Evolutionary conservation across 2,329 filamentous ascomycete genomes (phyloP), one percentile per base, ranked within the genome.

Genomic region (Lithohypha guttulata): DNA sequence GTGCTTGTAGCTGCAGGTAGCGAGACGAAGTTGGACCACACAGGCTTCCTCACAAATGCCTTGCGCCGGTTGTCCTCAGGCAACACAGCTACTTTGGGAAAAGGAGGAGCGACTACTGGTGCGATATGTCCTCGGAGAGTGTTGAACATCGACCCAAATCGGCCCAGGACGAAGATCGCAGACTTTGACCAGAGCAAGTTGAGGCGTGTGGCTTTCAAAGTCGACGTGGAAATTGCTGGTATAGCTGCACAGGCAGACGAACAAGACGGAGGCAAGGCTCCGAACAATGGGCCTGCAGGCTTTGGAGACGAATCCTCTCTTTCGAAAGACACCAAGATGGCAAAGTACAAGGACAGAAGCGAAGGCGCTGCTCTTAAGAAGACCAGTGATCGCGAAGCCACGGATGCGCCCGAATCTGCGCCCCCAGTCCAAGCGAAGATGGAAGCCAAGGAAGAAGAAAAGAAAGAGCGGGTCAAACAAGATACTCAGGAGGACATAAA

Each of bases 191-290:
- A 80, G 53, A 75, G 76, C 34, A 94, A 91, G 57, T 61, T 98
- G 43, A 75, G 85, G 39, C 77, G 86, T 38, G 91, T 98, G 0
- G 83, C 89, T 0, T 98, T 98, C 55, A 94, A 84, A 51, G 91
- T 98, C 2, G 91, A 98, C 55, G 87, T 98, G 3, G 91, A 98
- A 59, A 93, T 98, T 54, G 89, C 89, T 2, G 84, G 86, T 1
- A 78, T 84, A 55, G 84, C 87, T 17, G 79, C 76, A 51, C 91
- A 93, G 51, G 62, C 67, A 10, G 83, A 91, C 2, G 68, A 68
- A 11, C 19, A 30, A 21, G 20, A 39, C 8, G 59, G 70, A 7
- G 41, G 39, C 21, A 22, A 34, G 14, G n/a, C 39, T 18, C 20
- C 22, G 22, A 28, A 21, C 18, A 3, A 27, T 40, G 9, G 47